phyloP scores from a whole-genome alignment of 345 rosid species.

The Citrus unshiu region DNA sequence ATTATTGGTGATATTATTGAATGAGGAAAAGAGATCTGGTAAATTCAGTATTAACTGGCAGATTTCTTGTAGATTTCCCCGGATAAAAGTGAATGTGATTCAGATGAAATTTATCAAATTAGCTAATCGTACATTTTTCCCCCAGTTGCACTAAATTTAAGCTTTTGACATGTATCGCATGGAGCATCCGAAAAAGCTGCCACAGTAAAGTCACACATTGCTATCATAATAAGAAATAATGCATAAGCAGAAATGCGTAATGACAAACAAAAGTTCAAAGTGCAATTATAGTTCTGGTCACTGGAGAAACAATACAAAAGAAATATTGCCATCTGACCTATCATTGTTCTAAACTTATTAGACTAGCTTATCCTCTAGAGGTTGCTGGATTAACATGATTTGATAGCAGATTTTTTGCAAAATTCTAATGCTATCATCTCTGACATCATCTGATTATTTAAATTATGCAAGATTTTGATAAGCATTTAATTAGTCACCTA shows the following conservation, averaged over 20 bases:
- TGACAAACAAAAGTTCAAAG: not conserved
- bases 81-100: not conserved
- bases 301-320: not conserved
- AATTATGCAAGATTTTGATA: not conserved
- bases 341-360: not conserved
- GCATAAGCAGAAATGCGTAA: not conserved
- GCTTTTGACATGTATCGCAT: not conserved
- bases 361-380: not conserved
- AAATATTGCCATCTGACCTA: not conserved
- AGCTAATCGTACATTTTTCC: not conserved
- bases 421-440: not conserved
- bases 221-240: not conserved
- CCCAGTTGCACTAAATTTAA: not conserved
- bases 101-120: not conserved
- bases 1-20: not conserved
- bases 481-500: not conserved
- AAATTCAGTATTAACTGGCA: not conserved
- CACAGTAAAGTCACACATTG: not conserved
- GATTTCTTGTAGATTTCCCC: not conserved
- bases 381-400: not conserved
- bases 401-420: not conserved
- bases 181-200: not conserved
- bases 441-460: not conserved
- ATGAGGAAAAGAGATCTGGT: not conserved
- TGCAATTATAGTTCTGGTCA: not conserved